Evolutionary conservation across 208 protist genomes (phyloP), one percentile per base, ranked within the genome.

Genomic region (Naegleria lovaniensis): DNA sequence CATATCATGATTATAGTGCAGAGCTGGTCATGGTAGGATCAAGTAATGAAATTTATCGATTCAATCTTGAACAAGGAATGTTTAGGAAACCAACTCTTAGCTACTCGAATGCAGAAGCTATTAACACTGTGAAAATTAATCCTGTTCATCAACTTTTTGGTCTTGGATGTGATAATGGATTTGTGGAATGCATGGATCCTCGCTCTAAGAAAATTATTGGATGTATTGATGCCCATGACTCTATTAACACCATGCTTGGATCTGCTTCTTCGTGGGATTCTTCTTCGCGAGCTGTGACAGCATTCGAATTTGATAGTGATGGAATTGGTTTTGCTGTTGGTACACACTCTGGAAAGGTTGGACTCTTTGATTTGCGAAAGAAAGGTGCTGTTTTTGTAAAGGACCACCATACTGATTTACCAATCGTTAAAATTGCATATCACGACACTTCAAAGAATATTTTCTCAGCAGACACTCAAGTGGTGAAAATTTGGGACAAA

Each of bases 371-470:
- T 90, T 88, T 98, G 22, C 96, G 96, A 25, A 93, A 97, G 83
- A 92, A 96, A 52, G 94, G 94, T 90, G 95, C 96, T 67, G 90
- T 98, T 11, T 93, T 98, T 29, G 93, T 97, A 55, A 99, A 98
- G 94, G 97, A 99, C 93, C 98, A 99, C 93, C 95, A 97, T 93
- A 98, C 99, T 94, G 95, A 96, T 40, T 90, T 98, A 79, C 97
- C 97, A 25, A 98, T 99, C 91, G 94, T 96, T 15, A 95, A 97
- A 92, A 96, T 97, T 33, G 95, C 97, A 91, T 98, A 97, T 93
- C 97, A 98, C 92, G 90, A 95, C 39, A 94, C 96, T 58, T 92
- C 93, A 38, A 91, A 92, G 38, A 97, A 96, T 92, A 52, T 95
- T 67, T 25, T 96, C 58, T 94, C 93, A 33, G 85, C 93, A 19